A percentile compares a stretch with the other conserved stretches of the same genome.
phyloP scores from a whole-genome alignment of 169 alveolate genomes.

The Plasmodium cynomolgi region DNA sequence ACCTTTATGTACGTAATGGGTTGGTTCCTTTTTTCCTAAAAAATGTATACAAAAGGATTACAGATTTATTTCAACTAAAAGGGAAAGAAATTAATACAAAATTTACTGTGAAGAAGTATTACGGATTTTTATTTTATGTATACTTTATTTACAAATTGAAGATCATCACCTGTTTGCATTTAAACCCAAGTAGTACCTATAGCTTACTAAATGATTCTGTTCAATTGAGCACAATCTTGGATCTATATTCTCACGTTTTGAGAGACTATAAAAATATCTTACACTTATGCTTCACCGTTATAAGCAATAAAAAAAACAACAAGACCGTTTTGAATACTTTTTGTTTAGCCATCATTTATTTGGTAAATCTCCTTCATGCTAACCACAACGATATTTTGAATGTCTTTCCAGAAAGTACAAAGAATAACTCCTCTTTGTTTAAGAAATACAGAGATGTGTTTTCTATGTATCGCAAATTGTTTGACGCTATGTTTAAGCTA shows the following conservation, averaged over 20 bases:
- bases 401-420: not conserved
- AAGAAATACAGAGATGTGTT: slow-evolving; percentile 21
- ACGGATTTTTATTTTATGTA: slow-evolving; percentile 20
- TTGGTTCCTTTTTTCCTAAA: slow-evolving; percentile 11
- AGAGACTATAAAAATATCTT: slow-evolving; percentile 12
- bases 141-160: slow-evolving; percentile 45
- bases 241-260: slow-evolving; percentile 18
- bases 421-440: not conserved
- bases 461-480: not conserved
- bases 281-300: slow-evolving; percentile 1
- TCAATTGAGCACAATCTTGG: not conserved
- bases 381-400: slow-evolving; percentile 21
- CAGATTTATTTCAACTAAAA: not conserved
- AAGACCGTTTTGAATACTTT: not conserved
- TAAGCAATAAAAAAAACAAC: slow-evolving; percentile 3
- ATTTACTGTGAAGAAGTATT: slow-evolving; percentile 50
- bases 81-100: slow-evolving; percentile 29
- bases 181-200: not conserved
- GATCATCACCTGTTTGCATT: slow-evolving; percentile 2
- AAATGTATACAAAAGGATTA: slow-evolving; percentile 14
- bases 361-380: slow-evolving; percentile 13
- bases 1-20: slow-evolving; percentile 37
- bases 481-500: not conserved
- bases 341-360: slow-evolving; percentile 21
- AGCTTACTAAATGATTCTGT: slow-evolving; percentile 22